Conservation (phyloP, 176 grass and related monocot species). For the Sorghum bicolor region Sorghum_bicolor_NCBIv3 NC_012870.2:14615001-14615500, state of each 20-base stretch:
- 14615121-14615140: slow-evolving; percentile 81
- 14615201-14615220: slow-evolving; percentile 53
- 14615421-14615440: background rate
- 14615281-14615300: slow-evolving; percentile 50
- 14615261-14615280: slow-evolving; percentile 43
- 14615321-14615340: background rate
- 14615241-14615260: slow-evolving; percentile 47
- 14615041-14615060: slow-evolving; percentile 13
- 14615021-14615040: background rate
- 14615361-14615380: background rate
- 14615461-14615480: background rate
- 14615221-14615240: slow-evolving; percentile 48
- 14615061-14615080: slow-evolving; percentile 7
- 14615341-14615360: slow-evolving; percentile 8
- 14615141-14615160: slow-evolving; percentile 84
- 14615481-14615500: background rate
- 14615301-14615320: background rate
- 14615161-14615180: slow-evolving; percentile 78
- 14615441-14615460: background rate
- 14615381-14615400: background rate
- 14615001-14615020: slow-evolving; percentile 2
- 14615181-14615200: slow-evolving; percentile 64
- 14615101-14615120: slow-evolving; percentile 47
- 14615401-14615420: background rate
- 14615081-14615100: slow-evolving; percentile 5